A percentile compares a stretch with the other conserved stretches of the same genome.
phyloP scores from a whole-genome alignment of 1,284 basidiomycete species.

The Wallemia mellicola region DNA sequence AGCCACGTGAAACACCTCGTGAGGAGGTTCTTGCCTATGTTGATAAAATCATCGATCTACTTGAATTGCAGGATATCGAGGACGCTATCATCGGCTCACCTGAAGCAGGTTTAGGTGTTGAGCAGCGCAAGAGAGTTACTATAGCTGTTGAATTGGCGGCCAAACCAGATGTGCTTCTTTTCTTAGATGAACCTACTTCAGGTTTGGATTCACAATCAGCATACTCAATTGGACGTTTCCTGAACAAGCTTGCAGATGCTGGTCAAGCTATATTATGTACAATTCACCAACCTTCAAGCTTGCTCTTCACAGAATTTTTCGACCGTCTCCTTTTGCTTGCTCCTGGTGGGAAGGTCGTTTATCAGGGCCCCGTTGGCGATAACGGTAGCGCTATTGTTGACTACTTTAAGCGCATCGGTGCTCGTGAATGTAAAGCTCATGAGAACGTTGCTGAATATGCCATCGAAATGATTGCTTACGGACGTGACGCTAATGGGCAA shows the following conservation, averaged over 20 bases:
- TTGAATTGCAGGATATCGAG: slow-evolving; percentile 22
- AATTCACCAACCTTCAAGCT: slow-evolving; percentile 15
- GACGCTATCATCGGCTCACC: slow-evolving; percentile 39
- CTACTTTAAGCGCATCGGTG: not conserved
- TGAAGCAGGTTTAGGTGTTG: slow-evolving; percentile 26
- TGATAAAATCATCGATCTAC: slow-evolving; percentile 23
- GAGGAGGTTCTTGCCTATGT: slow-evolving; percentile 23
- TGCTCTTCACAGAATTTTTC: slow-evolving; percentile 6
- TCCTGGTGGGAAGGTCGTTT: slow-evolving; percentile 9
- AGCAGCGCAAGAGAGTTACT: slow-evolving; percentile 45
- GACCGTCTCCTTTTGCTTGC: slow-evolving; percentile 10
- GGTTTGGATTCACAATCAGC: slow-evolving; percentile 8
- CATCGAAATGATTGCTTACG: not conserved
- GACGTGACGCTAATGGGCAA: not conserved
- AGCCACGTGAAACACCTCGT: slow-evolving; percentile 20
- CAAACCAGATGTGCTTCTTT: slow-evolving; percentile 16
- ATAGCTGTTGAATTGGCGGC: slow-evolving; percentile 57
- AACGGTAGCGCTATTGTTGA: not conserved
- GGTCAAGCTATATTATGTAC: slow-evolving; percentile 15
- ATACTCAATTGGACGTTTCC: slow-evolving; percentile 12
- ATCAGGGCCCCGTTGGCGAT: slow-evolving; percentile 10
- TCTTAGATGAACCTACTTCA: slow-evolving; percentile 11
- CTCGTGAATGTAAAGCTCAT: not conserved
- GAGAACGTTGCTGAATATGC: not conserved
- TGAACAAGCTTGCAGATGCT: slow-evolving; percentile 13